Conservation (phyloP, 805 yeast genomes). For the Grigorovia transvaalensis region DNA sequence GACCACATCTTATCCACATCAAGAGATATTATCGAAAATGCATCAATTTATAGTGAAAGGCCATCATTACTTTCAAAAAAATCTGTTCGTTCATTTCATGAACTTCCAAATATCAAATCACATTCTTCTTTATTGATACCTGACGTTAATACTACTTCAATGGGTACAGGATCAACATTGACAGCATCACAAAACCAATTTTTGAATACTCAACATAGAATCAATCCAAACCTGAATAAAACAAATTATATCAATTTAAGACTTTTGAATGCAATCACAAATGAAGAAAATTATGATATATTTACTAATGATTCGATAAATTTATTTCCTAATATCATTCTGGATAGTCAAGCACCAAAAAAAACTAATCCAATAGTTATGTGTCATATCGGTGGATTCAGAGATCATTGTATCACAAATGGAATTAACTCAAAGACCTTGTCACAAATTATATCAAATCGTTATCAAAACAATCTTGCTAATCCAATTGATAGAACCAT, state of each 20-base stretch:
- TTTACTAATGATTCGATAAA: conserved; percentile 9
- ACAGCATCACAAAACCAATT: neutral
- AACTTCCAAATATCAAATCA: conserved; percentile 7
- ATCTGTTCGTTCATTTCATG: conserved; percentile 17
- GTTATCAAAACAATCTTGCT: neutral
- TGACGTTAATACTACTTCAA: neutral
- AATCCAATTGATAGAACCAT: conserved; percentile 13
- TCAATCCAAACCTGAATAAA: neutral
- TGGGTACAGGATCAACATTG: neutral
- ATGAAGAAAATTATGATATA: neutral
- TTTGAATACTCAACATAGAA: neutral
- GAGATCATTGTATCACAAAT: conserved; percentile 19
- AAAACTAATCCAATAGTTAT: conserved; percentile 13
- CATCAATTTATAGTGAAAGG: conserved; percentile 1
- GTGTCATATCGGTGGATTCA: conserved; percentile 27
- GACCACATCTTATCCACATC: conserved; percentile 21
- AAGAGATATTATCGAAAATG: conserved; percentile 13
- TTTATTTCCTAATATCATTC: conserved; percentile 16
- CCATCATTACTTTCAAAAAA: neutral
- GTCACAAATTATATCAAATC: neutral
- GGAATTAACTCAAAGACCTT: conserved; percentile 1
- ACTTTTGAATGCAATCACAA: neutral
- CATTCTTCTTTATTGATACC: conserved; percentile 4
- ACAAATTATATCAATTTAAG: neutral
- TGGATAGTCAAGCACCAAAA: conserved; percentile 5